Evolutionary conservation across 345 rosid genomes (phyloP), one percentile per base, ranked within the genome.

Genomic region (Leavenworthia alabamica): DNA sequence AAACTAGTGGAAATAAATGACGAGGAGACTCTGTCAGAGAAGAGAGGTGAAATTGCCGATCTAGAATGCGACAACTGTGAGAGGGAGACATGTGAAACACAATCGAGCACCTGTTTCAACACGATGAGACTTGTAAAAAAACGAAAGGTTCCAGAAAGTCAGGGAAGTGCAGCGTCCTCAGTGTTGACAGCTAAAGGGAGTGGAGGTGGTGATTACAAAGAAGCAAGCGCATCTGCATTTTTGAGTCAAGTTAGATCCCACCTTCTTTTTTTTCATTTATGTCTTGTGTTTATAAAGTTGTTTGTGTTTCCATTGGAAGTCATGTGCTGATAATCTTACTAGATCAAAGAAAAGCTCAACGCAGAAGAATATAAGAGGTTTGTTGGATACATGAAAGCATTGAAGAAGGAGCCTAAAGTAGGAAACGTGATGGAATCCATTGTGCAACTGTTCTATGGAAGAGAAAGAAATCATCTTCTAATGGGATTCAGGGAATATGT

Each of bases 401-500:
- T 85, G 76, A 93, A 87, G 80, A 86, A 87, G 67, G 86, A 82
- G 60, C 77, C 81, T 70, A 79, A 80, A 39, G 62, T 84, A 64
- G 76, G 76, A 53, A 60, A 56, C 42, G 84, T 89, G 70, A 69
- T 87, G 64, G 78, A 80, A 59, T 80, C 86, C 23, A 81, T 93
- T 58, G 86, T 80, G 50, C 73, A 65, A 68, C 71, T 93, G 40
- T 87, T 93, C 68, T 67, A 84, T 54, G 88, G 80, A 64, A 76
- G 76, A 24, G 94, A 85, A 52, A 74, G 87, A 76, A 73, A 56
- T 64, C 81, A 75, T 61, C 97, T 93, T 71, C 95, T 82, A 58
- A 55, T 37, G 77, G 81, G 96, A 67, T 89, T 92, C 83, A 89
- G 78, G 75, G 97, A 86, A 70, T 86, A 64, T 59, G 82, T 92